Evolutionary conservation across 371 early-diverging fungal species (phyloP), one percentile per base, ranked within the genome.

Genomic region (Mucor saturninus): DNA sequence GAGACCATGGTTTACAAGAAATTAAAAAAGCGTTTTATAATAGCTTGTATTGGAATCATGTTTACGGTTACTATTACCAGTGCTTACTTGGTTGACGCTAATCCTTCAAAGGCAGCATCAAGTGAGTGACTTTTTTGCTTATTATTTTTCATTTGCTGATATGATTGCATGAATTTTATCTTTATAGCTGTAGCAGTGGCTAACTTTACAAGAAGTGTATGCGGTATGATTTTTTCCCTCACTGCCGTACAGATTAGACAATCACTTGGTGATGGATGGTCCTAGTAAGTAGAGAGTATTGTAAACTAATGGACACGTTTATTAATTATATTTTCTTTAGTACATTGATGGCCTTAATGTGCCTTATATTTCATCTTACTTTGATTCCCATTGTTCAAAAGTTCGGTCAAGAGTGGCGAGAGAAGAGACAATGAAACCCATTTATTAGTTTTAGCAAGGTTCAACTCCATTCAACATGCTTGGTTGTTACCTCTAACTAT

Each of bases 171-270:
- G 6, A 45, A 21, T 42, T 4, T 40, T 21, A 21, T 21, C 21
- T 21, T 21, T 46, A 3, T 42, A 72, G 78, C 67, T 15, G 69
- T 75, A 0, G 71, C 75, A 7, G 67, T 59, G 4, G 59, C 50
- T 28, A 75, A 75, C 8, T 75, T 73, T 48, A 51, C 69, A 29
- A 71, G 75, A 59, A 75, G 73, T 35, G 3, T 71, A 8, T 54
- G 66, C 38, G 71, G 71, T 13, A 78, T 74, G 75, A 59, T 78
- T 11, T 68, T 75, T 56, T 75, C 78, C 0, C 40, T 78, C 1
- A 57, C 68, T 15, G 66, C 73, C 2, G 73, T 71, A 10, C 51
- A 58, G 5, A 69, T 78, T n/a, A 54, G 73, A 26, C 43, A 13
- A 3, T 45, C 65, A 21, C 39, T 77, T 40, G 72, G 70, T 28